Base-by-base conservation (phyloP, 768 basidiomycete species). In the Psilocybe sp. region DNA sequence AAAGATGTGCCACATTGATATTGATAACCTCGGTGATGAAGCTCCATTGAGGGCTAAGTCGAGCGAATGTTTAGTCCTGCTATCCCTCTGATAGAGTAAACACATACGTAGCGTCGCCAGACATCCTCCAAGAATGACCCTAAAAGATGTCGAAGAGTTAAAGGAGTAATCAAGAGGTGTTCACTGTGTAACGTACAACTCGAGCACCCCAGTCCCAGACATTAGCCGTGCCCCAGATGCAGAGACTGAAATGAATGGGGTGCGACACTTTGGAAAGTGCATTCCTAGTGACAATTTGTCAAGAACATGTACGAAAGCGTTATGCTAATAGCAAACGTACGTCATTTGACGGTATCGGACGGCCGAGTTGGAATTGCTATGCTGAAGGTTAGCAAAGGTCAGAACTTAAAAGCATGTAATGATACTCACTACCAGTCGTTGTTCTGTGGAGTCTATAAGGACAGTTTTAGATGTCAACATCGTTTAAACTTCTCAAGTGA, bases 141-240 rank as follows among this genome's bases (percentile, higher is more conserved):
- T 57, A 15, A n/a, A 37, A 2, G 9, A 39, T 32, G 23, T 12
- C 7, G 23, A 44, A n/a, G 8, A 33, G 31, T 16, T 28, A 28
- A 28, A 4, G 23, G 23, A 38, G 33, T 33, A 18, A 15, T 3
- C 32, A 8, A 40, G 31, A 48, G 7, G 6, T 12, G 6, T 14
- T 32, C 11, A 16, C n/a, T n/a, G n/a, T n/a, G 9, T 19, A 16
- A 35, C 18, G 42, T 42, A 56, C 31, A 19, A 79, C 80, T 47
- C 71, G 69, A 13, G 76, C 72, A n/a, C 80, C 80, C 80, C 80
- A 82, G 9, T 70, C 64, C 79, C 80, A 81, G 9, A 81, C 79
- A 47, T 80, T 63, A 2, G 74, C 76, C 12, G 58, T 50, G n/a
- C 80, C 79, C 80, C 80, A 82, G 42, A 76, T 76, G 57, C 80